These are phyloP conservation scores for Globisporangium mamillatum DNA, from an alignment of 352 stramenopile genomes.

Conservation along the genomic window DNA sequence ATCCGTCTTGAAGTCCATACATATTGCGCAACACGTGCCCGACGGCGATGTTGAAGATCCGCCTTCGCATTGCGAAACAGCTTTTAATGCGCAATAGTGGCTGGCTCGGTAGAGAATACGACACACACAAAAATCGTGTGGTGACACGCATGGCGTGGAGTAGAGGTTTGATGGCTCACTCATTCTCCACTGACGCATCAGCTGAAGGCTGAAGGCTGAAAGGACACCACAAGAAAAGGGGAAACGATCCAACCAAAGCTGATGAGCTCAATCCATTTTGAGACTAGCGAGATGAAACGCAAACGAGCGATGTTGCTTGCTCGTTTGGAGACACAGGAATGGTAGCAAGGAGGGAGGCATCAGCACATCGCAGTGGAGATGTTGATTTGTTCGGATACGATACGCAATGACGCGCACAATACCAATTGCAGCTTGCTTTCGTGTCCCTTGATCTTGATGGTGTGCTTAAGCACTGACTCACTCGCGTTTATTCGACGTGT, in stretches of 20 bases:
- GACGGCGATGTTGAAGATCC: conserved; percentile 8
- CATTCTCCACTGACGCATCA: neutral
- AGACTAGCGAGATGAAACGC: neutral
- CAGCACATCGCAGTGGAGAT: neutral
- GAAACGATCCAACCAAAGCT: neutral
- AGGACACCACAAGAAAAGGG: neutral
- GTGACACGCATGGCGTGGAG: conserved; percentile 16
- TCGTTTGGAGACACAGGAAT: neutral
- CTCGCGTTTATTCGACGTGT: neutral
- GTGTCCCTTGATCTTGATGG: neutral
- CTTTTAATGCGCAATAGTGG: conserved; percentile 2
- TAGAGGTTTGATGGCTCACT: conserved; percentile 1
- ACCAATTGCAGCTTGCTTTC: neutral
- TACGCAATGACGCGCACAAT: neutral
- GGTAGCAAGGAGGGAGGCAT: neutral
- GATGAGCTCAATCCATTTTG: neutral
- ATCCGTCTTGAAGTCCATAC: conserved; percentile 6
- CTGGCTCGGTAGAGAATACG: neutral
- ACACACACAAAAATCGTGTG: conserved; percentile 6
- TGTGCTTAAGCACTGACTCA: neutral
- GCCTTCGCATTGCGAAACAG: conserved; percentile 13
- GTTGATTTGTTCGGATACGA: neutral
- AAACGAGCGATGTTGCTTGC: neutral
- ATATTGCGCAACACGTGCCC: conserved; percentile 11
- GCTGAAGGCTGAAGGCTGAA: neutral